A percentile compares a stretch with the other conserved stretches of the same genome.
Evolutionary conservation across 192 early-diverging fungal genomes (phyloP).

Genomic region (Dimargaris xerosporica): DNA sequence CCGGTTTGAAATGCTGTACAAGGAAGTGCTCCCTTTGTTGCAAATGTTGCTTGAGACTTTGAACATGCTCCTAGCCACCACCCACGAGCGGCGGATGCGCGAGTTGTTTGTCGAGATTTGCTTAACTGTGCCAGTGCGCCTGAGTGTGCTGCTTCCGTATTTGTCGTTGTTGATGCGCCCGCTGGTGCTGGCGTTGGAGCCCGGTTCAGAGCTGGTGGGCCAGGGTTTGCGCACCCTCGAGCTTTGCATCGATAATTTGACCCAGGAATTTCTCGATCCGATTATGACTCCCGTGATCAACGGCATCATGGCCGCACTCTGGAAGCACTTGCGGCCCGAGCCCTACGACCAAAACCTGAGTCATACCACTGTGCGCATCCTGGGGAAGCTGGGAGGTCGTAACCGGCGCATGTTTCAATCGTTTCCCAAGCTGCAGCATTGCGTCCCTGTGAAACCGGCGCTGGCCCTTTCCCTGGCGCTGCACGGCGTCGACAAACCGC

Average conservation of each 20-base stretch:
- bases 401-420: slow-evolving; percentile 72
- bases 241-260: slow-evolving; percentile 95
- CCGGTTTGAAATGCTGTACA: slow-evolving; percentile 86
- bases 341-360: slow-evolving; percentile 76
- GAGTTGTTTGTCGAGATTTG: slow-evolving; percentile 98
- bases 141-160: slow-evolving; percentile 85
- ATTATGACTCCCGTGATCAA: slow-evolving; percentile 87
- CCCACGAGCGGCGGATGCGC: slow-evolving; percentile 69
- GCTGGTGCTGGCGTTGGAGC: slow-evolving; percentile 80
- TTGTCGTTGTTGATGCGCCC: slow-evolving; percentile 92
- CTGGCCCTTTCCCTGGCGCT: neutral
- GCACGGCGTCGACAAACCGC: slow-evolving; percentile 14
- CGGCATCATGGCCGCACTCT: slow-evolving; percentile 87
- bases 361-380: slow-evolving; percentile 73
- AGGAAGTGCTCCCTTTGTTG: slow-evolving; percentile 86
- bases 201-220: slow-evolving; percentile 84
- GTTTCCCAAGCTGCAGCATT: slow-evolving; percentile 16
- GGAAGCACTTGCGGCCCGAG: slow-evolving; percentile 75
- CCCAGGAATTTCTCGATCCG: slow-evolving; percentile 91
- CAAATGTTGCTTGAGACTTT: slow-evolving; percentile 83
- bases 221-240: slow-evolving; percentile 93
- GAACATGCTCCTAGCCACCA: slow-evolving; percentile 65
- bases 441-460: neutral
- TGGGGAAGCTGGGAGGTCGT: slow-evolving; percentile 96
- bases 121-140: slow-evolving; percentile 87